phyloP scores from a whole-genome alignment of 1,139 yeast genomes.

The Saccharomycopsis phalli region DNA sequence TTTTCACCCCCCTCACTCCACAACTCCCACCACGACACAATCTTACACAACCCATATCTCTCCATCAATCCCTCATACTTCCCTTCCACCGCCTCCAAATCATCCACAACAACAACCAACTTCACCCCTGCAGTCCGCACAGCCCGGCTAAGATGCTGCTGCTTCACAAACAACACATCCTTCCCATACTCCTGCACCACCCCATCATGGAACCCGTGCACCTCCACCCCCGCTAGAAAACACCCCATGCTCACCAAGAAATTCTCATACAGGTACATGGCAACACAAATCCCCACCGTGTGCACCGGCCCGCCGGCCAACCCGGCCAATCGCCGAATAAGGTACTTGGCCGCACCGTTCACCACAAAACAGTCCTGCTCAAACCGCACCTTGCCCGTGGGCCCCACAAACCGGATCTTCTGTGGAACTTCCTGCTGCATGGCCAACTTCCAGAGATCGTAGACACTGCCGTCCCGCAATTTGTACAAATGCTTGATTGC shows the following conservation, averaged over 20 bases:
- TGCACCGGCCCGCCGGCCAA: background rate
- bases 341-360: slow-evolving; percentile 4
- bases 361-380: slow-evolving; percentile 1
- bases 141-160: slow-evolving; percentile 8
- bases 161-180: slow-evolving; percentile 8
- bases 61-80: background rate
- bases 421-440: slow-evolving; percentile 23
- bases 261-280: slow-evolving; percentile 9
- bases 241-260: slow-evolving; percentile 17
- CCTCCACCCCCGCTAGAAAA: slow-evolving; percentile 13
- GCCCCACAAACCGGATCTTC: too few species aligned
- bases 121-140: slow-evolving; percentile 18
- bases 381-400: slow-evolving; percentile 7
- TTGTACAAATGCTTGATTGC: slow-evolving; percentile 55
- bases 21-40: slow-evolving; percentile 1
- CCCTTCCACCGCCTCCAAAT: slow-evolving; percentile 15
- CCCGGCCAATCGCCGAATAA: background rate
- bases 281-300: slow-evolving; percentile 9
- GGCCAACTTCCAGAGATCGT: slow-evolving; percentile 51
- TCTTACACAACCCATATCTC: background rate
- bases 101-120: slow-evolving; percentile 27
- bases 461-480: slow-evolving; percentile 57
- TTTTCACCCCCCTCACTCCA: slow-evolving; percentile 44
- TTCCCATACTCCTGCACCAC: slow-evolving; percentile 2
- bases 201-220: slow-evolving; percentile 16